Base-by-base conservation (phyloP, 169 alveolate species). In the Plasmodium chabaudi region DNA sequence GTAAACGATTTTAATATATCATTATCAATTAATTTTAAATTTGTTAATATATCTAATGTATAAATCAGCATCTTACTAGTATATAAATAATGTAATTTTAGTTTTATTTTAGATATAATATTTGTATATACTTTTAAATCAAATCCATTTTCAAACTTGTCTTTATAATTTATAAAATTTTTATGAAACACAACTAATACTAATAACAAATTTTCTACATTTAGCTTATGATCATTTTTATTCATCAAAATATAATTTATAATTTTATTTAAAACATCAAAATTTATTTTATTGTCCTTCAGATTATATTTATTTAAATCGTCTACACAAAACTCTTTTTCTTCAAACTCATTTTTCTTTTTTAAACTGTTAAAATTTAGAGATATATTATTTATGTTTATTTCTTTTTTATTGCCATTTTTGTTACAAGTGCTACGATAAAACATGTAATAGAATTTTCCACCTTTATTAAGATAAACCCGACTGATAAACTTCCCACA, bases 61-160 rank as follows among this genome's bases (percentile, higher is more conserved):
- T 77, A 59, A 9, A 77, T 77, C 44, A 77, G 25, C 88, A 77
- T 77, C 64, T 77, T 77, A 23, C 88, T 63, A n/a, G 88, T 77
- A 56, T 77, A 77, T 51, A 77, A 65, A 64, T 77, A 77, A 47
- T 77, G 88, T 63, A 68, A 23, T 64, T 77, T 77, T 25, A 77
- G 64, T 64, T 77, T 77, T 64, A 77, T 44, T 7, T 57, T 49
- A 57, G 13, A 49, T 10, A 61, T 23, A 25, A 77, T 19, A 10
- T 63, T 47, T 15, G 13, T 17, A 23, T 60, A 63, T 19, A 77
- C 42, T 25, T 77, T 60, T 47, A 17, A 6, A 13, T 65, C 39
- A 21, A 17, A 68, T 39, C 42, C 44, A 13, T 47, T 42, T 15
- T 49, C 15, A 25, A 19, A 77, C 5, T 39, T n/a, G 25, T 64